Conservation (phyloP, 306 rosid genomes). For the Purshia tridentata region DNA sequence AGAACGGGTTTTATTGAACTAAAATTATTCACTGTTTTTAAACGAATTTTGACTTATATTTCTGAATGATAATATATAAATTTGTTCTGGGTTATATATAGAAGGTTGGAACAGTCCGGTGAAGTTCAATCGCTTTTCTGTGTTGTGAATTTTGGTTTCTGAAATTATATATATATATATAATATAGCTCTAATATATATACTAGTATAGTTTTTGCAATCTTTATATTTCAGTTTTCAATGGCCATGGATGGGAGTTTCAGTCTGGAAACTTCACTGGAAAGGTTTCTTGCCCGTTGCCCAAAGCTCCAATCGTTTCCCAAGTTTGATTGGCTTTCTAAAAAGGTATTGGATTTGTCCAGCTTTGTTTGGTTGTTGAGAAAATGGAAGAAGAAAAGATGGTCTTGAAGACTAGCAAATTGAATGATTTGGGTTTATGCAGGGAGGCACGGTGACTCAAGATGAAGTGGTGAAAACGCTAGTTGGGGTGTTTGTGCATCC, state of each 20-base stretch:
- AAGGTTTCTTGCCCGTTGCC: conserved; percentile 69
- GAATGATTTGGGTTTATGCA: conserved; percentile 20
- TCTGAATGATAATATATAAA: not conserved
- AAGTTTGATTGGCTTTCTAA: conserved; percentile 31
- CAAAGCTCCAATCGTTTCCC: conserved; percentile 52
- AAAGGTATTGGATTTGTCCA: conserved; percentile 35
- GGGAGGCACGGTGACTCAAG: conserved; percentile 58
- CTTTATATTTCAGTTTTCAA: conserved; percentile 18
- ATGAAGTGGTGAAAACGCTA: conserved; percentile 48
- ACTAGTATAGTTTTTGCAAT: not conserved
- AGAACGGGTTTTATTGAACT: not conserved
- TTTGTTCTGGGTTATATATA: not conserved
- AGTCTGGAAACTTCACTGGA: conserved; percentile 48
- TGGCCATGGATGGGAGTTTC: conserved; percentile 80
- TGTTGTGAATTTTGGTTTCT: not conserved
- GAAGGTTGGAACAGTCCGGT: not conserved
- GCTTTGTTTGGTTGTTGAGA: conserved; percentile 5
- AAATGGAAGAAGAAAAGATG: not conserved
- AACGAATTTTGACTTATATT: not conserved
- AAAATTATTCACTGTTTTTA: not conserved
- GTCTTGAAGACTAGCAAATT: not conserved
- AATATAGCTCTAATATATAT: not conserved
- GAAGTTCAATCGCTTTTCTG: not conserved
- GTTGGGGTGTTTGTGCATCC: conserved; percentile 73
- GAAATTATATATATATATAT: not conserved